Evolutionary conservation across 2,329 filamentous ascomycete genomes (phyloP), one percentile per base, ranked within the genome.

Genomic region (Penicillium brasilianum): DNA sequence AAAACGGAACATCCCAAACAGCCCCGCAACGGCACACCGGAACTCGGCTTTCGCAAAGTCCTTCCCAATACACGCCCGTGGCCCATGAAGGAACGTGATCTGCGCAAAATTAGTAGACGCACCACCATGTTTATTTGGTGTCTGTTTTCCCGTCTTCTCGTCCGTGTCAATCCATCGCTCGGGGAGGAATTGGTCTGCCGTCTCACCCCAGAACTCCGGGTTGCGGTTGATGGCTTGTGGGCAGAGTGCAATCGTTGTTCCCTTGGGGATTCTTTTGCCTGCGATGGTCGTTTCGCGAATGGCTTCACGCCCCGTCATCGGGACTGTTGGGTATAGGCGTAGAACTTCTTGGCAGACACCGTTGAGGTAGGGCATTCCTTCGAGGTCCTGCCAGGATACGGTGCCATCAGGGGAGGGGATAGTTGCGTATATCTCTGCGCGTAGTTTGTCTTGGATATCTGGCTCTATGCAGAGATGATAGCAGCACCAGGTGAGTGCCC

Each of bases 271-370:
- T 43, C 79, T 81, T 4, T 87, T 81, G 25, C 85, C 86, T 16
- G 82, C 79, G 58, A 94, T 85, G 0, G 80, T 85, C 0, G 89
- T 91, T 72, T 92, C 86, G 46, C 83, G 74, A 3, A 80, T 81
- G 0, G 91, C 83, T 66, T 88, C 82, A 63, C 92, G 88, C 57
- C 89, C 73, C 0, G 89, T 92, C 49, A 90, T 71, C 0, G 89
- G 86, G 0, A 93, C 88, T 0, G 91, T 88, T 1, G 88, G 78
- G 76, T 84, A 88, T 69, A 89, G 82, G 34, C 92, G 88, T 43
- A 93, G 83, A 9, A 88, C 83, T 76, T 96, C 92, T 70, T 84
- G 88, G 72, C 88, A 87, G 7, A 95, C 86, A 32, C 90, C 91
- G 71, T 90, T 87, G 36, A 93, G 84, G 73, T 92, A 93, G 3